phyloP scores from a whole-genome alignment of 305 asterid genomes.

The Ajuga reptans region DNA sequence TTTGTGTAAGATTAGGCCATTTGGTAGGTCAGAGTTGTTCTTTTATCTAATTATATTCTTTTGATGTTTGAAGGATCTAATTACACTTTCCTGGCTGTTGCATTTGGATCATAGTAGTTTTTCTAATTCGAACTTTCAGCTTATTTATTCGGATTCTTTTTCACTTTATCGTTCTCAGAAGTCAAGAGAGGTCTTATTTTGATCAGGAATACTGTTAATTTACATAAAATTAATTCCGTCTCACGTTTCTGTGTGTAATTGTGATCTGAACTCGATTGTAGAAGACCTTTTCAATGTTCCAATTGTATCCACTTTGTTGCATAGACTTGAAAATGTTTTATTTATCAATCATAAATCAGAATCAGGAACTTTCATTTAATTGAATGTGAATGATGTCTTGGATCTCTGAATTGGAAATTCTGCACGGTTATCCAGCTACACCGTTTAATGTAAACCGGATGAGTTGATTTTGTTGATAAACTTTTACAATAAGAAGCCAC shows the following conservation, averaged over 20 bases:
- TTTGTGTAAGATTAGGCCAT: not conserved
- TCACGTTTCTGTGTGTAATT: not conserved
- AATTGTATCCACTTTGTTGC: not conserved
- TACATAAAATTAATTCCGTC: not conserved
- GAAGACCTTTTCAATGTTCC: not conserved
- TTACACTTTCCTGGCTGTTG: not conserved
- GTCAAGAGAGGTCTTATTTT: not conserved
- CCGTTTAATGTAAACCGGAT: not conserved
- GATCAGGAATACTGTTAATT: not conserved
- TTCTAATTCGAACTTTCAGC: not conserved
- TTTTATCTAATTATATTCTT: not conserved
- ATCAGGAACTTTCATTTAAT: not conserved
- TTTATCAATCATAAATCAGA: not conserved
- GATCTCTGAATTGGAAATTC: not conserved
- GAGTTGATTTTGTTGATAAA: not conserved
- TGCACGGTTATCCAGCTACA: not conserved
- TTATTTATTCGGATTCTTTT: not conserved
- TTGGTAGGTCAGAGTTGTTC: not conserved
- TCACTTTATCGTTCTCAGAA: not conserved
- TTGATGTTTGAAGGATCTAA: constrained; percentile 1
- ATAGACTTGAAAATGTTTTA: not conserved
- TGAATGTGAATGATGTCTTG: not conserved
- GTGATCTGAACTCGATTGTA: not conserved
- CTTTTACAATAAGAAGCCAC: not conserved
- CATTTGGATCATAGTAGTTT: not conserved